Evolutionary conservation across 441 rosid genomes (phyloP).

Genomic region (Populus hybrid): DNA sequence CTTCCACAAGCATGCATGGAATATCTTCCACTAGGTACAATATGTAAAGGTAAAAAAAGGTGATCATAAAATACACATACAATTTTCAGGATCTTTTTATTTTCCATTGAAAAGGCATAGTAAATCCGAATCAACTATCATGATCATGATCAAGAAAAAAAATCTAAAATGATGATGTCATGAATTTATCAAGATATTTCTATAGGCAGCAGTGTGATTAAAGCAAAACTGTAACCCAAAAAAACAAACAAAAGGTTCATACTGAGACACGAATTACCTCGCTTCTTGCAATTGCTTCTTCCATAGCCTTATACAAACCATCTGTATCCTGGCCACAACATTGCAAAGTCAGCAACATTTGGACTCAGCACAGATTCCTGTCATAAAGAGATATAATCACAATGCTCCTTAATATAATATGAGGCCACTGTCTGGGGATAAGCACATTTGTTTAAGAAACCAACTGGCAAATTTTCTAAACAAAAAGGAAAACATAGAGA

Average conservation of each 20-base stretch:
- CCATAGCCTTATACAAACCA: conserved; percentile 60
- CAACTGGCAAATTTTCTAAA: not conserved
- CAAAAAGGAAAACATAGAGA: not conserved
- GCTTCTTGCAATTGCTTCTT: conserved; percentile 52
- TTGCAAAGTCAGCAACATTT: conserved; percentile 79
- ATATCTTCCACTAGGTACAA: not conserved
- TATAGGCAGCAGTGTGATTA: not conserved
- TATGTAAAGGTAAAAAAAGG: not conserved
- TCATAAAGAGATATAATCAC: conserved; percentile 54
- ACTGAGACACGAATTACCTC: conserved; percentile 37
- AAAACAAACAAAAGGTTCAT: not conserved
- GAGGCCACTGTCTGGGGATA: conserved; percentile 34
- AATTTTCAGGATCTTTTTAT: not conserved
- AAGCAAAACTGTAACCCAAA: not conserved
- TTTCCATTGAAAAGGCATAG: not conserved
- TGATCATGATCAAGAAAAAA: not conserved
- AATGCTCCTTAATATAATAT: conserved; percentile 50
- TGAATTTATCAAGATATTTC: conserved; percentile 2
- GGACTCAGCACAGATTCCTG: conserved; percentile 64
- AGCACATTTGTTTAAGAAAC: conserved; percentile 16
- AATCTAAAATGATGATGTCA: not conserved
- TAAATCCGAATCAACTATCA: not conserved
- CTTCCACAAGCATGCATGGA: not conserved
- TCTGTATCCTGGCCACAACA: conserved; percentile 83
- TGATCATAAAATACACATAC: too few species aligned